Conservation (phyloP, 768 basidiomycete genomes). For the Sporobolomyces pararoseus region DNA sequence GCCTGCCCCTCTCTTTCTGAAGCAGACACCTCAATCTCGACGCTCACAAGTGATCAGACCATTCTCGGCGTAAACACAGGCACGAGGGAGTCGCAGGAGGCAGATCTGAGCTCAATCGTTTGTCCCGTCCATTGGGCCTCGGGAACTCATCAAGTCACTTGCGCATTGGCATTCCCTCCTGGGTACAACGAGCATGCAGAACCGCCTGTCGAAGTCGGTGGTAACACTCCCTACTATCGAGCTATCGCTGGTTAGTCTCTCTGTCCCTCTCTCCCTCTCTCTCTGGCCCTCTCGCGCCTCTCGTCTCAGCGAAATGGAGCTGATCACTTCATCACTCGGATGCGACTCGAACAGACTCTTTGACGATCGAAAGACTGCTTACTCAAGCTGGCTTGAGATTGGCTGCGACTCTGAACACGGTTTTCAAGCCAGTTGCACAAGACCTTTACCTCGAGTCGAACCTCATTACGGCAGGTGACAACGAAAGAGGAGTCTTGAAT, state of each 20-base stretch:
- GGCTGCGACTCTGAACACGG: constrained; percentile 68
- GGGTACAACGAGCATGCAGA: constrained; percentile 21
- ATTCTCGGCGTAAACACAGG: no score
- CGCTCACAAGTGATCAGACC: no score
- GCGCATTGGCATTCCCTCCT: constrained; percentile 37
- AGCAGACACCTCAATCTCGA: no score
- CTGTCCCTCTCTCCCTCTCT: not conserved
- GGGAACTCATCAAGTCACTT: constrained; percentile 39
- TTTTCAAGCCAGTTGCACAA: constrained; percentile 28
- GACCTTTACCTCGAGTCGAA: no score
- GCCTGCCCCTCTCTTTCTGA: constrained; percentile 66
- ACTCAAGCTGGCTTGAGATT: constrained; percentile 79
- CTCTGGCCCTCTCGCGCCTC: no score
- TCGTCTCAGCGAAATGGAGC: not conserved
- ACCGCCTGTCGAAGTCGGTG: constrained; percentile 52
- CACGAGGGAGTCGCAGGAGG: no score
- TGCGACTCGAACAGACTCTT: constrained; percentile 49
- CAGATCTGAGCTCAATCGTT: constrained; percentile 32
- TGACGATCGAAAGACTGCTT: constrained; percentile 75
- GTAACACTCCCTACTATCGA: constrained; percentile 77
- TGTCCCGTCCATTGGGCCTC: constrained; percentile 42
- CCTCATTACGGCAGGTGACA: not conserved
- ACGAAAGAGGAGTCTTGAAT: not conserved
- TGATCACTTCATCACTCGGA: not conserved
- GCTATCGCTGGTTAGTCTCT: constrained; percentile 53